Evolutionary conservation across 2,329 filamentous ascomycete genomes (phyloP).

Genomic region (Apiospora kogelbergensis): DNA sequence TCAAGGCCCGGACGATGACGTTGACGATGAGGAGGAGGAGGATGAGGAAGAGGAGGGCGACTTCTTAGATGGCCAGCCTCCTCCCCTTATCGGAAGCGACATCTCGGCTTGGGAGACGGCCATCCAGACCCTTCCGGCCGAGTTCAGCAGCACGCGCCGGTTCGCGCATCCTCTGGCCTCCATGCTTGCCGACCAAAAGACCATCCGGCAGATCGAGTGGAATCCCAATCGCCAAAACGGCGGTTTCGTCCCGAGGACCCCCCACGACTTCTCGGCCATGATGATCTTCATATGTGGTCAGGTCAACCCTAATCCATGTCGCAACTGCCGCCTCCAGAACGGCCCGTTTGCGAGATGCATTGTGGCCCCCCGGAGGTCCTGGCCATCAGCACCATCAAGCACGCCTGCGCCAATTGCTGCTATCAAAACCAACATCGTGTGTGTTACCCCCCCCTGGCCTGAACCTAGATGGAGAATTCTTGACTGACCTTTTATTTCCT

Average conservation of each 20-base stretch:
- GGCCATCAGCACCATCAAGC: slow-evolving; percentile 22
- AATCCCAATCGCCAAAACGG: slow-evolving; percentile 27
- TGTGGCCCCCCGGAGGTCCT: slow-evolving; percentile 25
- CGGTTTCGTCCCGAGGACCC: slow-evolving; percentile 25
- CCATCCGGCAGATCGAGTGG: slow-evolving; percentile 27
- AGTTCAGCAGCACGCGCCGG: slow-evolving; percentile 16
- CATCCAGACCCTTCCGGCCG: slow-evolving; percentile 22
- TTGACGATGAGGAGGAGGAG: not conserved
- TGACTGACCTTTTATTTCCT: not conserved
- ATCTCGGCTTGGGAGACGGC: slow-evolving; percentile 26
- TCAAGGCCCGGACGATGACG: not conserved
- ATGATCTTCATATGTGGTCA: slow-evolving; percentile 32
- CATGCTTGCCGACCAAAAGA: slow-evolving; percentile 22
- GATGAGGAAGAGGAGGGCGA: not conserved
- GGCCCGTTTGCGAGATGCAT: slow-evolving; percentile 28
- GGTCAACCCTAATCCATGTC: slow-evolving; percentile 29
- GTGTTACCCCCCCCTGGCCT: not conserved
- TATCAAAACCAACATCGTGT: slow-evolving; percentile 28
- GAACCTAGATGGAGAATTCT: no score
- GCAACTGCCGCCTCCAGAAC: slow-evolving; percentile 26
- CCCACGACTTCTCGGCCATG: slow-evolving; percentile 26
- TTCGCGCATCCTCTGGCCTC: slow-evolving; percentile 24
- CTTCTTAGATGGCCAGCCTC: not conserved
- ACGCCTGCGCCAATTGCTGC: slow-evolving; percentile 31
- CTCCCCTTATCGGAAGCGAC: slow-evolving; percentile 15